Base-by-base conservation (phyloP, 208 protist species). In the Leishmania mexicana region DNA sequence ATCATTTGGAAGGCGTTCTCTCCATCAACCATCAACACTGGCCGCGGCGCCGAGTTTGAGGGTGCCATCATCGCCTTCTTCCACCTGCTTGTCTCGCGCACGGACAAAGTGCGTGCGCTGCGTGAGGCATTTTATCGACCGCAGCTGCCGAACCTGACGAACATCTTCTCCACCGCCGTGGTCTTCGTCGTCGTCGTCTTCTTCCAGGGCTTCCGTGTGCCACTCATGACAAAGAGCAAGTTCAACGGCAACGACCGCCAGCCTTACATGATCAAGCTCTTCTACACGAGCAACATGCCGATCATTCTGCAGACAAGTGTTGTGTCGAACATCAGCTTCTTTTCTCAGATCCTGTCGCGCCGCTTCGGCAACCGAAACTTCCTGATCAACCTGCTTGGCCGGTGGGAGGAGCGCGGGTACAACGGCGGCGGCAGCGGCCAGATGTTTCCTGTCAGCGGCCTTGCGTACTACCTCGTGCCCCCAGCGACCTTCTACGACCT, bases 221-320 rank as follows among this genome's bases (percentile, higher is more conserved):
- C 97, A 49, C 94, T 99, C 47, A 95, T 95, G 89, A 97, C 94
- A 21, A 96, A 93, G 77, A 95, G 88, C 67, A 93, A 97, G 82
- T 93, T 90, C 86, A 87, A 89, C 65, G 89, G 85, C 67, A 86
- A 84, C 54, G 93, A 95, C 79, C 94, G 95, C 67, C 90, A 96
- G 85, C 92, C 96, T 21, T 99, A 99, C 96, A 99, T 99, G 78
- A 99, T 99, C 86, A 99, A 99, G 91, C 98, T 99, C 75, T 99
- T 99, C 94, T 99, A 99, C 96, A 99, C 99, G 10, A 99, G 98
- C 81, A 99, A 99, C 93, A 99, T 99, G 91, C 99, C 99, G 64
- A 99, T 99, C 93, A 99, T 99, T 89, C 90, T 99, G 38, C 99
- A 99, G 93, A 99, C 98, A 15, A 99, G 99, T 79, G 92, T 99